Conservation (phyloP, 2,329 filamentous ascomycete genomes). For the Xylariaceae sp. region DNA sequence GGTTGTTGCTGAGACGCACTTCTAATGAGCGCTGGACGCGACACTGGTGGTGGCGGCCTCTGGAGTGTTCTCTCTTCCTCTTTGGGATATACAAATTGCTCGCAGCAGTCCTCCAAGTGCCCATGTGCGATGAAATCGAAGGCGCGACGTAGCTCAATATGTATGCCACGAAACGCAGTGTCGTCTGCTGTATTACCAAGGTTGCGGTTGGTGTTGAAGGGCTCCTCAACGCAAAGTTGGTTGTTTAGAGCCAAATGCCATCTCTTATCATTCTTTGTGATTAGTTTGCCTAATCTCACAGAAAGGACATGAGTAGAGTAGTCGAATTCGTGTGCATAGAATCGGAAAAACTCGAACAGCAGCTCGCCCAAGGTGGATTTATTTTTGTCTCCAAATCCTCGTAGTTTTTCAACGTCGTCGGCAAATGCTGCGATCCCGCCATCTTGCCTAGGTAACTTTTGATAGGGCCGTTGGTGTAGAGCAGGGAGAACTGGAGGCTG, state of each 20-base stretch:
- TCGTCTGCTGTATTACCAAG: conserved; percentile 96
- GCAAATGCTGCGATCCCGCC: conserved; percentile 80
- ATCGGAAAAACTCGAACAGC: conserved; percentile 94
- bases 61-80: conserved; percentile 73
- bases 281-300: conserved; percentile 77
- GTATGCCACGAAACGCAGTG: conserved; percentile 89
- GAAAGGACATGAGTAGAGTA: conserved; percentile 87
- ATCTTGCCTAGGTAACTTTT: conserved; percentile 66
- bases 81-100: conserved; percentile 86
- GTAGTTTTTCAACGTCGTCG: conserved; percentile 79
- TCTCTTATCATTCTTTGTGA: conserved; percentile 84
- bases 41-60: conserved; percentile 61
- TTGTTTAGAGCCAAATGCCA: conserved; percentile 86
- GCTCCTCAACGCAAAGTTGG: conserved; percentile 92
- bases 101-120: conserved; percentile 83
- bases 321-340: conserved; percentile 92
- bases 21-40: conserved; percentile 63
- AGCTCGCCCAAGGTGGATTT: conserved; percentile 82
- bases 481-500: conserved; percentile 84
- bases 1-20: conserved; percentile 67
- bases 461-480: conserved; percentile 75
- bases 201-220: conserved; percentile 89
- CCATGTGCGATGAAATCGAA: conserved; percentile 82
- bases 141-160: conserved; percentile 86
- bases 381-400: conserved; percentile 78